Base-by-base conservation (phyloP, 805 yeast species). In the Ascoidea rubescens region DNA sequence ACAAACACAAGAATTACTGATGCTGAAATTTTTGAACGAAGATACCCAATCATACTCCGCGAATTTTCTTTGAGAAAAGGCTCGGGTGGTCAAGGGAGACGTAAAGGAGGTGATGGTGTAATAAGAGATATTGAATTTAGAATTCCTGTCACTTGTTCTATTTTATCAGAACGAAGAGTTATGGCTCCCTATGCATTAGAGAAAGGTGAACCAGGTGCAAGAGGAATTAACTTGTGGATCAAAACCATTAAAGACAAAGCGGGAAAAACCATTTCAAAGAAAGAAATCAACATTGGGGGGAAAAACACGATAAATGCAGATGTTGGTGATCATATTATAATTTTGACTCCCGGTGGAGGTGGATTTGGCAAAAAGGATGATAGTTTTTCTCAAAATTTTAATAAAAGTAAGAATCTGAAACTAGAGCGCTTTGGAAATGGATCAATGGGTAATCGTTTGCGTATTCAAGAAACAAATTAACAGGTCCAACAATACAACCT, bases 1-100 rank as follows among this genome's bases (percentile, higher is more conserved):
- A 90, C 96, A 31, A 89, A 89, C 66, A 89, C 97, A 1, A 74
- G 96, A 61, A 87, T 89, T 66, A 89, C 97, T 0, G 97, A 89
- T 63, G 82, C 89, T 5, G 97, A 89, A 66, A 75, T 89, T 10
- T 82, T 89, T 62, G 96, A 89, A 64, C 82, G 84, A 64, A 71
- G 96, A 51, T 89, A 89, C 61, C 96, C 97, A 0, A 90, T 87
- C 5, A 67, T 89, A 6, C 66, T 89, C 37, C 79, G 76, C 53
- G 83, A 85, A 61, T 90, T 84, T 59, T 72, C 85, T 0, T 71
- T 89, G 21, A 75, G 96, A 56, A 49, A 61, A 5, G 79, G 78
- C 0, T 84, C 96, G 14, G 97, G 98, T 31, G 97, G 98, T 51
- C 59, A 62, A 1, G 96, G 97, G 12, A 65, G 68, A 58, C 77